These are phyloP conservation scores for Crithidia expoeki DNA, from an alignment of 208 protist species.

Conservation along the genomic window DNA sequence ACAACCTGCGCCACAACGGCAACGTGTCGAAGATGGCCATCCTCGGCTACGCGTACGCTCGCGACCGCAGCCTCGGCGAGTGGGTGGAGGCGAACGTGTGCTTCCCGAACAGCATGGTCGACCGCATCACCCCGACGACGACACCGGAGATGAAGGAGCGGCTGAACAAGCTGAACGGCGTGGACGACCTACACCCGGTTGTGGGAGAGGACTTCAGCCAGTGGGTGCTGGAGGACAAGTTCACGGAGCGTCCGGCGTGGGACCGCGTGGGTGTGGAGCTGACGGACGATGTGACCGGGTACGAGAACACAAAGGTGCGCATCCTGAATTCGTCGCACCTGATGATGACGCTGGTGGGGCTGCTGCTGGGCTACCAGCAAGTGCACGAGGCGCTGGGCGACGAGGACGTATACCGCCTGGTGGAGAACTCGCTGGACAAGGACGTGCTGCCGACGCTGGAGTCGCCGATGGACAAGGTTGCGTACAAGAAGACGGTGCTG, in stretches of 20 bases:
- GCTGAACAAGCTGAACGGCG: slow-evolving; percentile 28
- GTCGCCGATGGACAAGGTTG: slow-evolving; percentile 41
- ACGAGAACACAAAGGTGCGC: slow-evolving; percentile 46
- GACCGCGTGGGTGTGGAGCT: slow-evolving; percentile 40
- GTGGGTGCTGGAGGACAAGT: slow-evolving; percentile 52
- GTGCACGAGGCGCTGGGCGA: slow-evolving; percentile 41
- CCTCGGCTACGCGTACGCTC: slow-evolving; percentile 32
- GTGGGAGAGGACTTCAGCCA: slow-evolving; percentile 53
- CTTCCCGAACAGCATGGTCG: slow-evolving; percentile 48
- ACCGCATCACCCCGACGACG: slow-evolving; percentile 47
- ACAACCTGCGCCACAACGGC: slow-evolving; percentile 57
- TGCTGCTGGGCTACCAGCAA: slow-evolving; percentile 39
- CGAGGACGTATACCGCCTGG: slow-evolving; percentile 28
- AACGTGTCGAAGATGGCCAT: slow-evolving; percentile 42
- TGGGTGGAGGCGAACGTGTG: slow-evolving; percentile 37
- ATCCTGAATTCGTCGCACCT: slow-evolving; percentile 51
- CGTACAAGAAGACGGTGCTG: slow-evolving; percentile 41
- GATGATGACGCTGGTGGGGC: slow-evolving; percentile 39
- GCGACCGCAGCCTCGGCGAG: slow-evolving; percentile 16
- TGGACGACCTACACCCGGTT: slow-evolving; percentile 37
- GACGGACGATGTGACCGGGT: slow-evolving; percentile 36
- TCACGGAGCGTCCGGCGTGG: slow-evolving; percentile 37
- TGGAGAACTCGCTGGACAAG: slow-evolving; percentile 28
- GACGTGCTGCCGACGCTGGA: slow-evolving; percentile 37
- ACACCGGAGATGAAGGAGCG: slow-evolving; percentile 29